phyloP scores from a whole-genome alignment of 345 rosid species.

The Euphorbia peplus region DNA sequence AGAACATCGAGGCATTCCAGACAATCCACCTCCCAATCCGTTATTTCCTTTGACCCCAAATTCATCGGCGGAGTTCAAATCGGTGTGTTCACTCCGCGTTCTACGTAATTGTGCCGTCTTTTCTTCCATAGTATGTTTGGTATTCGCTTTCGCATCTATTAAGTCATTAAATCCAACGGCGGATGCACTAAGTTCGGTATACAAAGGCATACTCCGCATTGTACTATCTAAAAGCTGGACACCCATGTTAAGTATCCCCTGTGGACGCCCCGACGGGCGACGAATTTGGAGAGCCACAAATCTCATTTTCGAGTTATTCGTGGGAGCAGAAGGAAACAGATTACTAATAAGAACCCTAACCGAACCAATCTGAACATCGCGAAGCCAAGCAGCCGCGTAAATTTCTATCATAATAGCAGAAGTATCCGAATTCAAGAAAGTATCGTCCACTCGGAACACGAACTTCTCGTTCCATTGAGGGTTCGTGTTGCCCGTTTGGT shows the following conservation, averaged over 20 bases:
- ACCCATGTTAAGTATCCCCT: slow-evolving; percentile 73
- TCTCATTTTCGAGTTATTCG: slow-evolving; percentile 29
- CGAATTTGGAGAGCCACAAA: slow-evolving; percentile 44
- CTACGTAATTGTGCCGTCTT: slow-evolving; percentile 44
- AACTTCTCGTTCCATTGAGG: slow-evolving; percentile 92
- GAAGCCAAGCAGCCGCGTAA: slow-evolving; percentile 84
- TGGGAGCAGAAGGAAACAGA: slow-evolving; percentile 31
- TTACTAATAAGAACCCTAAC: slow-evolving; percentile 58
- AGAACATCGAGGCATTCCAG: not conserved
- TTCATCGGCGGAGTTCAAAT: slow-evolving; percentile 33
- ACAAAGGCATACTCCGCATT: slow-evolving; percentile 79
- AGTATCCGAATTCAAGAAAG: slow-evolving; percentile 49
- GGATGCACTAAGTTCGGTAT: slow-evolving; percentile 39
- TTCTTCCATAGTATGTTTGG: slow-evolving; percentile 16
- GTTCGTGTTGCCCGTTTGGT: slow-evolving; percentile 55
- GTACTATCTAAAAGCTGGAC: slow-evolving; percentile 64
- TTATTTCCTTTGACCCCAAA: not conserved
- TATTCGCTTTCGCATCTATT: slow-evolving; percentile 10
- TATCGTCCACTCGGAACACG: slow-evolving; percentile 68
- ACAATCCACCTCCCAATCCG: not conserved
- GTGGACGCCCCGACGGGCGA: slow-evolving; percentile 88
- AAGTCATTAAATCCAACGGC: slow-evolving; percentile 20
- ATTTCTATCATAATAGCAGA: slow-evolving; percentile 69
- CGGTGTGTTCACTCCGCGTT: slow-evolving; percentile 64
- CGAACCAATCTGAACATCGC: slow-evolving; percentile 65